phyloP scores from a whole-genome alignment of 2,329 filamentous ascomycete genomes.

The Ophioceras dolichostomum region DNA sequence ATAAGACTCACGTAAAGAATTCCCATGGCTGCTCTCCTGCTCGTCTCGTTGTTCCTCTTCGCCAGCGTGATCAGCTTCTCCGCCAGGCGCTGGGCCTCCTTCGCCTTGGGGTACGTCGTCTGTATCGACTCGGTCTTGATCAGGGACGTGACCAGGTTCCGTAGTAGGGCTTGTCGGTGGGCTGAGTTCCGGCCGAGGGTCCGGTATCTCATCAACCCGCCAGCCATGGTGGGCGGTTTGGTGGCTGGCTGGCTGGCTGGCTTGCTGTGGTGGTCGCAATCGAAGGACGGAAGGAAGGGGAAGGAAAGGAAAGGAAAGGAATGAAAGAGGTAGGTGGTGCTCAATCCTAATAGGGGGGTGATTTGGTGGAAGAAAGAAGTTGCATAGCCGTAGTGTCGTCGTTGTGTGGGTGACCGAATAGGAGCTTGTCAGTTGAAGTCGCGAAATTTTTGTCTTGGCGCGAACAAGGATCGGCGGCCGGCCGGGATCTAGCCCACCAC shows the following conservation, averaged over 20 bases:
- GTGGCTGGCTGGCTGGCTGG: constrained; percentile 5
- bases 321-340: background rate
- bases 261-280: constrained; percentile 3
- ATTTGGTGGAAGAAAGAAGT: too few relatives aligned
- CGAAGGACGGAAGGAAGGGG: too few relatives aligned
- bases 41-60: constrained; percentile 83
- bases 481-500: background rate
- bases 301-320: background rate
- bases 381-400: too few relatives aligned
- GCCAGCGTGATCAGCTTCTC: constrained; percentile 91
- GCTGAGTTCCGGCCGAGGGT: constrained; percentile 76
- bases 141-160: constrained; percentile 91
- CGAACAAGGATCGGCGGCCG: constrained; percentile 7
- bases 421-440: too few relatives aligned
- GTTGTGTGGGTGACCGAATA: too few relatives aligned
- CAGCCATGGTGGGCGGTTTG: constrained; percentile 52
- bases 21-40: constrained; percentile 58
- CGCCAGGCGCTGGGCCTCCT: constrained; percentile 86
- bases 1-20: constrained; percentile 79
- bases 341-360: background rate
- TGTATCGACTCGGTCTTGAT: constrained; percentile 87
- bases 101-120: constrained; percentile 93
- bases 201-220: constrained; percentile 76
- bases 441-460: constrained; percentile 9
- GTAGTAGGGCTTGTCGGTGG: constrained; percentile 83